Conservation (phyloP, 768 basidiomycete genomes). For the Termitomyces sp. region DNA sequence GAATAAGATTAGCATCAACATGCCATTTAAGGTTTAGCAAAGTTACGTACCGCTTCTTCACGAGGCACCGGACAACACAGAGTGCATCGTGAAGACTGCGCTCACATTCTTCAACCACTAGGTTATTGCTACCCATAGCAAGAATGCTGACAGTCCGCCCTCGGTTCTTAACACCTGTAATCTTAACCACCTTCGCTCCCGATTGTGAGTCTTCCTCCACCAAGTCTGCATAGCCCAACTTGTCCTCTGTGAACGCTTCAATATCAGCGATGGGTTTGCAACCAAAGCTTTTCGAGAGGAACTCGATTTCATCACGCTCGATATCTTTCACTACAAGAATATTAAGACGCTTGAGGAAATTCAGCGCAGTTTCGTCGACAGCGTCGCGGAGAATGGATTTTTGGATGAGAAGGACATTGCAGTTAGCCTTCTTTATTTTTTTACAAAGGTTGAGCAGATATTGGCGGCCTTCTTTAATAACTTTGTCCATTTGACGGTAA, state of each 20-base stretch:
- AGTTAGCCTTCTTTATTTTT: conserved; percentile 99
- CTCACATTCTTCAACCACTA: conserved; percentile 96
- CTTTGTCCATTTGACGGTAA: conserved; percentile 99
- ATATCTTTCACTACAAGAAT: conserved; percentile 97
- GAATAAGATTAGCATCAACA: neutral
- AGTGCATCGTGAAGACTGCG: conserved; percentile 96
- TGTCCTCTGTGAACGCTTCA: conserved; percentile 96
- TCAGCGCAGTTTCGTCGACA: conserved; percentile 96
- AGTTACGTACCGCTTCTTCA: conserved; percentile 83
- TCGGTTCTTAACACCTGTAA: conserved; percentile 91
- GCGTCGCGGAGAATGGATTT: conserved; percentile 99
- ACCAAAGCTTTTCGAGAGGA: conserved; percentile 89
- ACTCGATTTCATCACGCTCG: conserved; percentile 98
- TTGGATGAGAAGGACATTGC: conserved; percentile 98
- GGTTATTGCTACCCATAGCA: conserved; percentile 86
- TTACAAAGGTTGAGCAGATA: conserved; percentile 98
- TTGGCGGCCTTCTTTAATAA: conserved; percentile 97
- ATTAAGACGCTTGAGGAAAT: conserved; percentile 94
- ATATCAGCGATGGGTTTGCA: conserved; percentile 97
- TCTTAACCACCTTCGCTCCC: conserved; percentile 87
- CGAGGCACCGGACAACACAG: conserved; percentile 97
- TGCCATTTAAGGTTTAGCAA: conserved; percentile 16
- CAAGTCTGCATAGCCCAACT: conserved; percentile 93
- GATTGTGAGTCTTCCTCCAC: conserved; percentile 82
- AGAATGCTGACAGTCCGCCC: conserved; percentile 95